These are phyloP conservation scores for Fusarium sp. DNA, from an alignment of 2,329 filamentous ascomycete genomes.

Conservation along the genomic window DNA sequence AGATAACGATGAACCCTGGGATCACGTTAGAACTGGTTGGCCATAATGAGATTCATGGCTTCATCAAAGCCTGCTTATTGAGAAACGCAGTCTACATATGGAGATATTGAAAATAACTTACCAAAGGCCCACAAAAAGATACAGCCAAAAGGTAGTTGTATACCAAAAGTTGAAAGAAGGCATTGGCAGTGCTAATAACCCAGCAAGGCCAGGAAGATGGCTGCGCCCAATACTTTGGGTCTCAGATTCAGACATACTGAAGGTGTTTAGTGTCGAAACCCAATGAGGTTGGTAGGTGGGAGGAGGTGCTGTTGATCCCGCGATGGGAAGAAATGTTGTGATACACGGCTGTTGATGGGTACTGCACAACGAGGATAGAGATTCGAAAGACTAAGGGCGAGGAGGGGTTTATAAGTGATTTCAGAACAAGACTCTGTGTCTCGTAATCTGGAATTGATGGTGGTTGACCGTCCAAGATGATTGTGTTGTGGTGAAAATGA, in stretches of 20 bases:
- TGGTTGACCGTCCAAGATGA: conserved; percentile 36
- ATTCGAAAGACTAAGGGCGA: conserved; percentile 22
- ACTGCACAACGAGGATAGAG: conserved; percentile 9
- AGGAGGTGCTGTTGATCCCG: conserved; percentile 36
- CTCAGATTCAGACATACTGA: conserved; percentile 38
- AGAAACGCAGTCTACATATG: not conserved
- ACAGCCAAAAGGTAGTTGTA: conserved; percentile 59
- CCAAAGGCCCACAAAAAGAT: conserved; percentile 57
- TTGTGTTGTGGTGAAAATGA: conserved; percentile 31
- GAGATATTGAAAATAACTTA: conserved; percentile 46
- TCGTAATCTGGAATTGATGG: conserved; percentile 34
- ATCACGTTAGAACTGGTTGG: conserved; percentile 29
- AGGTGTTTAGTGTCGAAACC: conserved; percentile 16
- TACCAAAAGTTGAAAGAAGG: conserved; percentile 49
- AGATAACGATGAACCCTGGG: conserved; percentile 85
- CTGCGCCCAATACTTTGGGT: conserved; percentile 19
- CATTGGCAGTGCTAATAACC: conserved; percentile 25
- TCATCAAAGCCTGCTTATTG: not conserved
- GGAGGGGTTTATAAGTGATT: conserved; percentile 16
- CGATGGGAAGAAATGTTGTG: conserved; percentile 8
- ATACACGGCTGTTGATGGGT: conserved; percentile 21
- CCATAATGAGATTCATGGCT: not conserved
- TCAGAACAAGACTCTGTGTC: conserved; percentile 20
- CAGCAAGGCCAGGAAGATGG: conserved; percentile 26
- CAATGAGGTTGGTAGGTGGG: conserved; percentile 20